These are phyloP conservation scores for Coniosporium apollinis DNA, from an alignment of 495 filamentous ascomycete species.

Conservation along the genomic window DNA sequence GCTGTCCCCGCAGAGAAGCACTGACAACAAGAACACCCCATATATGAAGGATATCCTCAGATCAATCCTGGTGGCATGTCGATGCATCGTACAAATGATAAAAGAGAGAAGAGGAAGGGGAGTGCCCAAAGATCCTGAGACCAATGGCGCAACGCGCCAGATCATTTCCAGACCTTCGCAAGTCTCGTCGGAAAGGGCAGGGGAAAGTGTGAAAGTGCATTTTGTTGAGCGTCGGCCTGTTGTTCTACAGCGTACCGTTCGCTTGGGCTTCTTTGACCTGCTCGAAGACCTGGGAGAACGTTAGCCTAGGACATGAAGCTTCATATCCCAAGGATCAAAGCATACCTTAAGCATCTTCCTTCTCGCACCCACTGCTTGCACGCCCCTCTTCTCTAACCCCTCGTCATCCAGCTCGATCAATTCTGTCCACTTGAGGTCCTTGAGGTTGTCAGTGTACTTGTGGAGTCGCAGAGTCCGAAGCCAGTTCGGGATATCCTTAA, in stretches of 20 bases:
- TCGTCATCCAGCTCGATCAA: constrained; percentile 84
- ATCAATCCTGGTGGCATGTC: too few species aligned
- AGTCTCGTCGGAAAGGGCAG: too few species aligned
- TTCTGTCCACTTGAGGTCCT: constrained; percentile 94
- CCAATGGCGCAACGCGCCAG: too few species aligned
- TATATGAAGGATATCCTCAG: too few species aligned
- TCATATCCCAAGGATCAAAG: constrained; percentile 4
- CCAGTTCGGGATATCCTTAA: constrained; percentile 95
- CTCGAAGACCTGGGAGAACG: constrained; percentile 48
- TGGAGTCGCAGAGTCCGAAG: constrained; percentile 85
- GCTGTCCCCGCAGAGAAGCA: too few species aligned
- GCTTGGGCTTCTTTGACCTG: constrained; percentile 61
- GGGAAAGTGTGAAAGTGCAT: too few species aligned
- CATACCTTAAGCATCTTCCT: constrained; percentile 95
- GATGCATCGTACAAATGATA: too few species aligned
- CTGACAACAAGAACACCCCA: too few species aligned
- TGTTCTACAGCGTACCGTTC: constrained; percentile 22
- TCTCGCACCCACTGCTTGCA: constrained; percentile 85
- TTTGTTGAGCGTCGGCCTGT: too few species aligned
- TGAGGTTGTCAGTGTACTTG: constrained; percentile 97
- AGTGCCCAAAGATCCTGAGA: too few species aligned
- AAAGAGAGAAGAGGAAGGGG: too few species aligned
- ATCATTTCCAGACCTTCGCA: too few species aligned
- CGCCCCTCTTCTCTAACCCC: constrained; percentile 79
- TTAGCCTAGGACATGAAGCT: neutral